Conservation (phyloP, 2,329 filamentous ascomycete species). For the Aureobasidium namibiae region DNA sequence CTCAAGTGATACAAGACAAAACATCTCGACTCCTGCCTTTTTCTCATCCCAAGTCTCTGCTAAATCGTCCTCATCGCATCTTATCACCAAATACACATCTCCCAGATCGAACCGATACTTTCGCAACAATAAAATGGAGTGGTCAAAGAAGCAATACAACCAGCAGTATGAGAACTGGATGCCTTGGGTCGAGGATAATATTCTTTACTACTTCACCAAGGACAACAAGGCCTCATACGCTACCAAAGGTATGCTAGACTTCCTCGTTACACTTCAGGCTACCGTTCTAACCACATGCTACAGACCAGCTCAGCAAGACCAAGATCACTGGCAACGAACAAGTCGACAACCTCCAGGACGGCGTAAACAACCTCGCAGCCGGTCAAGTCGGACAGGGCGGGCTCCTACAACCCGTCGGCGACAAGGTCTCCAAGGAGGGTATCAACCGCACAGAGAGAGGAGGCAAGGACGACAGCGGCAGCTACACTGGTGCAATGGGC, state of each 20-base stretch:
- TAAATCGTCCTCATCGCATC: not conserved
- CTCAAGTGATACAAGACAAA: slow-evolving; percentile 22
- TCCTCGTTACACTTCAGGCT: not conserved
- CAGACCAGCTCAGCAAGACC: slow-evolving; percentile 48
- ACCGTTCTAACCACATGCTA: not conserved
- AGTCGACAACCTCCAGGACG: slow-evolving; percentile 61
- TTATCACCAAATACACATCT: not conserved
- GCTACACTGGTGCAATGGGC: slow-evolving; percentile 34
- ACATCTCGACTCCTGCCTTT: slow-evolving; percentile 23
- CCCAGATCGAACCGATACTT: not conserved
- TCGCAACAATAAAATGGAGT: slow-evolving; percentile 39
- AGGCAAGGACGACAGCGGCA: slow-evolving; percentile 54
- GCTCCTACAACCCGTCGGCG: slow-evolving; percentile 55
- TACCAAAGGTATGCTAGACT: slow-evolving; percentile 50
- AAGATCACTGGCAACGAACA: slow-evolving; percentile 61
- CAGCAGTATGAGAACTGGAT: slow-evolving; percentile 67
- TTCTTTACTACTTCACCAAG: slow-evolving; percentile 64
- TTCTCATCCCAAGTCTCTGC: not conserved
- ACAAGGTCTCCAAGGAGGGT: slow-evolving; percentile 55
- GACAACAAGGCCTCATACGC: slow-evolving; percentile 70
- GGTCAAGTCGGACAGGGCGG: slow-evolving; percentile 62
- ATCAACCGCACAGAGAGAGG: slow-evolving; percentile 56
- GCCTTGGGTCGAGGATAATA: slow-evolving; percentile 66
- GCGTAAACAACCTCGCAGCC: slow-evolving; percentile 53
- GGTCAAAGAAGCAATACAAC: slow-evolving; percentile 58